These are phyloP conservation scores for Jackrogersella minutella DNA, from an alignment of 495 filamentous ascomycete species.

Conservation along the genomic window DNA sequence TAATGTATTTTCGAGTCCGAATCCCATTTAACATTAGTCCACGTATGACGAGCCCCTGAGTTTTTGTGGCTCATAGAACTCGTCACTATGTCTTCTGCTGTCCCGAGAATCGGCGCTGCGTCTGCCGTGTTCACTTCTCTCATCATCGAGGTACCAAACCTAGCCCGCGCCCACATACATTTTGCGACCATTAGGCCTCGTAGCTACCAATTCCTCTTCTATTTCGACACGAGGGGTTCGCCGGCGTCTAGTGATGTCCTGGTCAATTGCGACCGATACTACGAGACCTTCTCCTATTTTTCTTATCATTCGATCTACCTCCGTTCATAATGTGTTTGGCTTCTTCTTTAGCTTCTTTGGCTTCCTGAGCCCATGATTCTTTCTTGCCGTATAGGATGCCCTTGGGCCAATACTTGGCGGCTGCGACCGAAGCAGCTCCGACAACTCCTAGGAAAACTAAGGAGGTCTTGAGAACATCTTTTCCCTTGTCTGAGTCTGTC, in stretches of 20 bases:
- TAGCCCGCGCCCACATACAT: constrained; percentile 8
- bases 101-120: not conserved
- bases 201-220: constrained; percentile 11
- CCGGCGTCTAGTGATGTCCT: not conserved
- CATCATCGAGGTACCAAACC: not conserved
- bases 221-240: not conserved
- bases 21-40: not conserved
- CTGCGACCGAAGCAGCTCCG: constrained; percentile 47
- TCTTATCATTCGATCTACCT: not conserved
- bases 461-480: constrained; percentile 42
- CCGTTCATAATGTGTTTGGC: constrained; percentile 15
- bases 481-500: not conserved
- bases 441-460: constrained; percentile 51
- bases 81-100: not conserved
- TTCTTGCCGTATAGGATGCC: constrained; percentile 51
- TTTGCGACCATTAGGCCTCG: constrained; percentile 2
- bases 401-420: constrained; percentile 53
- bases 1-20: not conserved
- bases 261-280: not conserved
- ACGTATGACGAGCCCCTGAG: not conserved
- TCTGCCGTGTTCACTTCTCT: not conserved
- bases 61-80: not conserved
- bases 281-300: constrained; percentile 1
- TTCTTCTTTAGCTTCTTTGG: constrained; percentile 26
- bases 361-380: constrained; percentile 40